phyloP scores from a whole-genome alignment of 129 eudicot genomes.

The Tagetes patula region DNA sequence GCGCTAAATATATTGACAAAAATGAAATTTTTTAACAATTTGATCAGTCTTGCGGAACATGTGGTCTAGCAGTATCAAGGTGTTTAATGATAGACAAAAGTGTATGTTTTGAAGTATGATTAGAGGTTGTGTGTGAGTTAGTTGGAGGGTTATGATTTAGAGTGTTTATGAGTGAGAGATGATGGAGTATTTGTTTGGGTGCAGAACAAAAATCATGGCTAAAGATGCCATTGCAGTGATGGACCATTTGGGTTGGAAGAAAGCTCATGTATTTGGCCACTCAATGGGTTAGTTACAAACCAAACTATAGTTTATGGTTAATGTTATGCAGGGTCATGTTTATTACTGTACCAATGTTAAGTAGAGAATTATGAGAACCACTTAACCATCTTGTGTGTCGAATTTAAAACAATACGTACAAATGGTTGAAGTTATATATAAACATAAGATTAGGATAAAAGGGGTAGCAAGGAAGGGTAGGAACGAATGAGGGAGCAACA shows the following conservation, averaged over 20 bases:
- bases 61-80: no score
- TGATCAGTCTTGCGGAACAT: no score
- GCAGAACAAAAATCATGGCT: conserved; percentile 92
- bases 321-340: neutral
- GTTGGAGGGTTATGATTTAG: no score
- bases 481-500: neutral
- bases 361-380: neutral
- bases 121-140: no score
- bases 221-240: conserved; percentile 91
- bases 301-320: conserved; percentile 12
- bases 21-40: no score
- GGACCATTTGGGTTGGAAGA: conserved; percentile 94
- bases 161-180: no score
- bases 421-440: no score
- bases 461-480: neutral
- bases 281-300: conserved; percentile 81
- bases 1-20: no score
- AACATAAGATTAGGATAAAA: neutral
- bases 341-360: no score
- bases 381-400: neutral
- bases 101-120: no score
- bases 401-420: neutral
- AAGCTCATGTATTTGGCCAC: conserved; percentile 97
- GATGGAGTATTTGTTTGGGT: neutral
- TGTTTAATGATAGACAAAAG: no score